Evolutionary conservation across 2,329 filamentous ascomycete genomes (phyloP).

Genomic region (Microcyclosporella mali): DNA sequence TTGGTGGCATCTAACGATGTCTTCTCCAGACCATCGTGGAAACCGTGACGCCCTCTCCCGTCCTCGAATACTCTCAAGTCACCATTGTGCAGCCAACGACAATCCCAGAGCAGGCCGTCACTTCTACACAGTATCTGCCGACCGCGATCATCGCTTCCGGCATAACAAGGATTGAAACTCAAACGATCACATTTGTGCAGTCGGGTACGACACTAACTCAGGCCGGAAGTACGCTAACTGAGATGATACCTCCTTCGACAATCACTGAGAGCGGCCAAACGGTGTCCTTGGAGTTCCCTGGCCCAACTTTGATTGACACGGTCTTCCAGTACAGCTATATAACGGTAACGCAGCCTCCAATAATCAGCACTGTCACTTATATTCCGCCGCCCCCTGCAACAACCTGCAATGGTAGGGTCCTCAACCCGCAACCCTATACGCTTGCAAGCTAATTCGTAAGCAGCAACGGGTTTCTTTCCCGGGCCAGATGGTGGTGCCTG

Average conservation of each 20-base stretch:
- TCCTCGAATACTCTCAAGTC: too few relatives aligned
- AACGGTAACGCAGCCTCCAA: conserved; percentile 2
- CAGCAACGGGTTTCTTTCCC: conserved; percentile 1
- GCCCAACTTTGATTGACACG: not conserved
- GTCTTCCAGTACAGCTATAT: not conserved
- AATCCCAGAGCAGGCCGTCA: too few relatives aligned
- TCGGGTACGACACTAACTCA: not conserved
- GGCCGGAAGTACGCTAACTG: not conserved
- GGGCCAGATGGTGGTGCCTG: conserved; percentile 10
- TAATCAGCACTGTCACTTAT: not conserved
- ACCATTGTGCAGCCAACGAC: too few relatives aligned
- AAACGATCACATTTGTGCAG: not conserved
- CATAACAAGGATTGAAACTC: not conserved
- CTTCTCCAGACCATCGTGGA: too few relatives aligned
- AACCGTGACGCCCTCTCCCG: too few relatives aligned
- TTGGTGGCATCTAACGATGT: too few relatives aligned
- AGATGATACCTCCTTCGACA: not conserved
- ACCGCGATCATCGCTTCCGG: not conserved
- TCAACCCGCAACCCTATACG: too few relatives aligned
- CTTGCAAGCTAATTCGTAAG: too few relatives aligned
- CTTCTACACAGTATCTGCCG: too few relatives aligned
- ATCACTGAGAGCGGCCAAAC: not conserved
- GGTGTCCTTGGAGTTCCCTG: not conserved
- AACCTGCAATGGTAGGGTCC: conserved; percentile 2
- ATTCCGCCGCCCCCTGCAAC: conserved; percentile 2